A percentile compares a stretch with the other conserved stretches of the same genome.
phyloP scores from a whole-genome alignment of 2,329 filamentous ascomycete species.

The Leptographium flavum region DNA sequence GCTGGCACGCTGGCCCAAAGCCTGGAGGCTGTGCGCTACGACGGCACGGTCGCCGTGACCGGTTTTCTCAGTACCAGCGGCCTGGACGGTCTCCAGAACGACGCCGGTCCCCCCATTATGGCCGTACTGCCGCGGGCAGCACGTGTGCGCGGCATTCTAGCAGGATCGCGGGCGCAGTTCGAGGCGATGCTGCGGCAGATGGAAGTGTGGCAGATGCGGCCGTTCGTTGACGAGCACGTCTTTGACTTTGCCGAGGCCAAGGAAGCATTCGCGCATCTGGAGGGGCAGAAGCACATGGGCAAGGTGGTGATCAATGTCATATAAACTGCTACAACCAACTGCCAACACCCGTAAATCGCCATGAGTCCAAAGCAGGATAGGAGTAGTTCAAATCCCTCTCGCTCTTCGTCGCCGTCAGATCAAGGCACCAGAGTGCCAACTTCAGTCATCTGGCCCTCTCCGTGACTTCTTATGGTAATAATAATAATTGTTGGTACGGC shows the following conservation, averaged over 20 bases:
- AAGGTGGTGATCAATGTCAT: slow-evolving; percentile 38
- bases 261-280: slow-evolving; percentile 40
- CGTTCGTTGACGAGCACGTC: slow-evolving; percentile 22
- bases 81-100: slow-evolving; percentile 18
- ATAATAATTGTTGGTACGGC: no score
- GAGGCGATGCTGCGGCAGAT: slow-evolving; percentile 28
- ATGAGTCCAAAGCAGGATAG: no score
- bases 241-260: slow-evolving; percentile 23
- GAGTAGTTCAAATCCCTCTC: no score
- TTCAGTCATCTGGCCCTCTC: no score
- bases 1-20: slow-evolving; percentile 31
- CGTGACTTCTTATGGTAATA: no score
- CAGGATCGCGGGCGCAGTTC: slow-evolving; percentile 24
- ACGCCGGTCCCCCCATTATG: slow-evolving; percentile 20
- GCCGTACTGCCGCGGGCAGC: slow-evolving; percentile 24
- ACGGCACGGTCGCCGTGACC: slow-evolving; percentile 22
- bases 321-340: no score
- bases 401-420: no score
- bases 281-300: slow-evolving; percentile 39
- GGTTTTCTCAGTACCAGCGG: slow-evolving; percentile 29
- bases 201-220: slow-evolving; percentile 27
- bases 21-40: slow-evolving; percentile 16
- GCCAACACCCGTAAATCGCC: no score
- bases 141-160: slow-evolving; percentile 26
- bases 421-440: no score